A percentile compares a stretch with the other conserved stretches of the same genome.
Conservation (phyloP, 805 yeast genomes). For the Lachancea mirantina region DNA sequence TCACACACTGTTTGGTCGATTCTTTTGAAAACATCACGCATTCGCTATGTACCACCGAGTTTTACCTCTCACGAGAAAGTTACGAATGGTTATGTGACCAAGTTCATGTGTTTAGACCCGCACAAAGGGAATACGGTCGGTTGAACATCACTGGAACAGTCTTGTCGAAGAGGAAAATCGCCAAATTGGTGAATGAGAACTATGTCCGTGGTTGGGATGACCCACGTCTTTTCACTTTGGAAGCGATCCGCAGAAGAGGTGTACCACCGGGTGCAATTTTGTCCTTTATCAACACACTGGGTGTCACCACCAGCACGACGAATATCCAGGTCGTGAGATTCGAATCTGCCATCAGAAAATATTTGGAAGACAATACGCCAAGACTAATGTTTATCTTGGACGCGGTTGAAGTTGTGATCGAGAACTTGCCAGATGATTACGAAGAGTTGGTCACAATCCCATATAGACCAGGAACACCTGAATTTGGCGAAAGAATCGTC, state of each 20-base stretch:
- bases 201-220: conserved; percentile 97
- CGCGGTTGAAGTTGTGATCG: conserved; percentile 78
- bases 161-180: conserved; percentile 91
- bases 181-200: conserved; percentile 75
- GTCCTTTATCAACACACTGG: conserved; percentile 86
- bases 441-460: conserved; percentile 71
- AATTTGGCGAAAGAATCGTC: conserved; percentile 66
- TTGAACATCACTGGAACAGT: conserved; percentile 91
- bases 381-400: conserved; percentile 88
- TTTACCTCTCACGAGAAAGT: conserved; percentile 83
- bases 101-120: conserved; percentile 92
- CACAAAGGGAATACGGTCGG: conserved; percentile 98
- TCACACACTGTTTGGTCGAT: conserved; percentile 98
- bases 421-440: conserved; percentile 69
- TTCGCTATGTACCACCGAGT: conserved; percentile 94
- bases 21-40: conserved; percentile 93
- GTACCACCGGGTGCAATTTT: conserved; percentile 97
- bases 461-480: conserved; percentile 78
- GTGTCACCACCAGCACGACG: conserved; percentile 91
- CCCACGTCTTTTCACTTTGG: conserved; percentile 92
- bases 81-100: conserved; percentile 98
- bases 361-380: conserved; percentile 85
- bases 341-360: conserved; percentile 82
- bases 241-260: conserved; percentile 93
- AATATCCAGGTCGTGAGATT: conserved; percentile 86